Evolutionary conservation across 1,284 basidiomycete genomes (phyloP).

Genomic region (Singerocomus inundabilis): DNA sequence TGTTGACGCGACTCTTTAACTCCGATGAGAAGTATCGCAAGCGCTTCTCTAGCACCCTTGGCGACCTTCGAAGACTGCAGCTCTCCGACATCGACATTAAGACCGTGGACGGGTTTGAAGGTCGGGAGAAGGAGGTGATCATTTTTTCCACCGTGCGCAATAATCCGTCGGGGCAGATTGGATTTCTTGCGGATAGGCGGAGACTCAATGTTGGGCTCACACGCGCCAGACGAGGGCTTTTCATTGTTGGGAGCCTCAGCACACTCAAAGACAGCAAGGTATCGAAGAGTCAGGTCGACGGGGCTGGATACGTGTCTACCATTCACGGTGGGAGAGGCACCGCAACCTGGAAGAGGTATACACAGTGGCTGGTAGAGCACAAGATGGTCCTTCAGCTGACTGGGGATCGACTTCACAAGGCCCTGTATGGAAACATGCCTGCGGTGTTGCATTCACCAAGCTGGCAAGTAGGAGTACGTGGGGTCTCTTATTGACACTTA

Average conservation of each 20-base stretch:
- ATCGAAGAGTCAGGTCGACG: constrained; percentile 17
- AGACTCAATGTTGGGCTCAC: constrained; percentile 89
- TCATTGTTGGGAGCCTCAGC: constrained; percentile 75
- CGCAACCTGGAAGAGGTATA: constrained; percentile 61
- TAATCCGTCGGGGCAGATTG: constrained; percentile 72
- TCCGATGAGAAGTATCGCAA: constrained; percentile 46
- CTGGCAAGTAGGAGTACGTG: constrained; percentile 9
- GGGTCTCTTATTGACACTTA: constrained; percentile 12
- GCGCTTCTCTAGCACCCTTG: constrained; percentile 60
- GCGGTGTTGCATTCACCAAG: constrained; percentile 12
- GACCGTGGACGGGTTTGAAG: constrained; percentile 93
- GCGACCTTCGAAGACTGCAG: constrained; percentile 62
- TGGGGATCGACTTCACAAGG: constrained; percentile 43
- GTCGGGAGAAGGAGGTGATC: constrained; percentile 89
- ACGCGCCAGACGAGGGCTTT: constrained; percentile 78
- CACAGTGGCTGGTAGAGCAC: constrained; percentile 48
- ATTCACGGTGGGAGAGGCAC: constrained; percentile 43
- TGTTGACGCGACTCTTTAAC: constrained; percentile 64
- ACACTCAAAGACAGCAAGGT: constrained; percentile 59
- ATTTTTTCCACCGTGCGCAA: constrained; percentile 89
- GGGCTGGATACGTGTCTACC: constrained; percentile 12
- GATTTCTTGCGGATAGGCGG: constrained; percentile 87
- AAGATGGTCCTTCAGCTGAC: constrained; percentile 52
- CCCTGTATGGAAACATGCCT: constrained; percentile 46
- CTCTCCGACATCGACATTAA: constrained; percentile 73